Conservation (phyloP, 2,329 filamentous ascomycete species). For the Xylariaceae sp. region DNA sequence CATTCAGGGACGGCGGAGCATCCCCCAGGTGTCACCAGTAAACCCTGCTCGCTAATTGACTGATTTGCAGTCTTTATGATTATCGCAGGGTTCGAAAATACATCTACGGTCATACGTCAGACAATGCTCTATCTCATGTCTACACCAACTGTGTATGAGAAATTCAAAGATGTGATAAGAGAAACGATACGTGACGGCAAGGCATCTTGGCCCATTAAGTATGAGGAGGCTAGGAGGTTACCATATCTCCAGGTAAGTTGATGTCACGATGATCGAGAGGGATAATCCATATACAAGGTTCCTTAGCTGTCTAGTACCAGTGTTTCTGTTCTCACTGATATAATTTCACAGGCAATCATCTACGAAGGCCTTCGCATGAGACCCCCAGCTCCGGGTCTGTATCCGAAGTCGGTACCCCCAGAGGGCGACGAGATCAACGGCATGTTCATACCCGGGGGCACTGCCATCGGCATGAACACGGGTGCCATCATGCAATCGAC, state of each 20-base stretch:
- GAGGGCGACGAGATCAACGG: constrained; percentile 18
- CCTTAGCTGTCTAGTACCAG: too few relatives aligned
- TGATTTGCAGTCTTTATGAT: constrained; percentile 1
- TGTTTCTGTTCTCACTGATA: too few relatives aligned
- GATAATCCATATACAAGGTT: too few relatives aligned
- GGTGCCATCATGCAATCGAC: constrained; percentile 5
- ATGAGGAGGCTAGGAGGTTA: constrained; percentile 18
- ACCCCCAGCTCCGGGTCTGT: constrained; percentile 22
- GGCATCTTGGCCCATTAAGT: constrained; percentile 26
- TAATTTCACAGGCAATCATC: constrained; percentile 25
- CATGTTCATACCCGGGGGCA: constrained; percentile 10
- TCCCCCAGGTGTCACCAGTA: too few relatives aligned
- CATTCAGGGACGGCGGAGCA: too few relatives aligned
- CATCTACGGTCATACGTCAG: constrained; percentile 42
- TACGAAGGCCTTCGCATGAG: constrained; percentile 33
- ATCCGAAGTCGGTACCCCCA: constrained; percentile 18
- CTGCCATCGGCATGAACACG: constrained; percentile 8
- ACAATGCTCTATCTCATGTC: constrained; percentile 43
- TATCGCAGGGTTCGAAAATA: constrained; percentile 47
- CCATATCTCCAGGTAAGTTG: constrained; percentile 13
- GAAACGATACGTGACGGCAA: constrained; percentile 36
- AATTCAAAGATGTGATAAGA: constrained; percentile 21
- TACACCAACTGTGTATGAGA: constrained; percentile 27
- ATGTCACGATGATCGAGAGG: too few relatives aligned
- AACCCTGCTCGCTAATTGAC: too few relatives aligned